phyloP scores from a whole-genome alignment of 495 filamentous ascomycete species.

The Aspergillus saccharolyticus region DNA sequence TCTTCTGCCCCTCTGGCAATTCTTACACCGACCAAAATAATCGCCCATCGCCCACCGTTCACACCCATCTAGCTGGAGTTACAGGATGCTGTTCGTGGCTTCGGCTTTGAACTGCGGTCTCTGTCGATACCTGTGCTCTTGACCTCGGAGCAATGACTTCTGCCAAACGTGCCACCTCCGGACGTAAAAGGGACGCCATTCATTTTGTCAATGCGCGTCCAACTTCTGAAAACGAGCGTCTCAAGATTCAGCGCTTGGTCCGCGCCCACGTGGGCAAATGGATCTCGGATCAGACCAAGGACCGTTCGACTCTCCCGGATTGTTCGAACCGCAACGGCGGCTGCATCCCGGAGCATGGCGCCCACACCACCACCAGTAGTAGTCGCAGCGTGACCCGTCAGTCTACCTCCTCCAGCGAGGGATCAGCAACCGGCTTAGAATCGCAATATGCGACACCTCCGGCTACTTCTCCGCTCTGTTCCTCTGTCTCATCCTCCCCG shows the following conservation, averaged over 20 bases:
- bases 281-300: slow-evolving; percentile 41
- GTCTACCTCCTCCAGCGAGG: neutral
- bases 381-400: neutral
- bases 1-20: neutral
- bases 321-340: neutral
- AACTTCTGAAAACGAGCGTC: slow-evolving; percentile 28
- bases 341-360: slow-evolving; percentile 1
- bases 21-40: neutral
- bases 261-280: slow-evolving; percentile 39
- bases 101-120: slow-evolving; percentile 2
- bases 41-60: neutral
- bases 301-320: slow-evolving; percentile 15
- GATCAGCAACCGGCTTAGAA: neutral
- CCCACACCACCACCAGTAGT: neutral
- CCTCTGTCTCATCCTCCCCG: neutral
- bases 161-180: slow-evolving; percentile 16
- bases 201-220: slow-evolving; percentile 41
- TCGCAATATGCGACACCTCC: neutral
- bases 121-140: slow-evolving; percentile 9
- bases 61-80: neutral
- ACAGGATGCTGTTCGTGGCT: slow-evolving; percentile 17
- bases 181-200: slow-evolving; percentile 27
- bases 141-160: slow-evolving; percentile 23
- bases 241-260: slow-evolving; percentile 30
- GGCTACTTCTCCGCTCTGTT: neutral